A percentile compares a stretch with the other conserved stretches of the same genome.
These are phyloP conservation scores for Hansenula sp. DNA, from an alignment of 1,139 yeast species.

Conservation along the genomic window DNA sequence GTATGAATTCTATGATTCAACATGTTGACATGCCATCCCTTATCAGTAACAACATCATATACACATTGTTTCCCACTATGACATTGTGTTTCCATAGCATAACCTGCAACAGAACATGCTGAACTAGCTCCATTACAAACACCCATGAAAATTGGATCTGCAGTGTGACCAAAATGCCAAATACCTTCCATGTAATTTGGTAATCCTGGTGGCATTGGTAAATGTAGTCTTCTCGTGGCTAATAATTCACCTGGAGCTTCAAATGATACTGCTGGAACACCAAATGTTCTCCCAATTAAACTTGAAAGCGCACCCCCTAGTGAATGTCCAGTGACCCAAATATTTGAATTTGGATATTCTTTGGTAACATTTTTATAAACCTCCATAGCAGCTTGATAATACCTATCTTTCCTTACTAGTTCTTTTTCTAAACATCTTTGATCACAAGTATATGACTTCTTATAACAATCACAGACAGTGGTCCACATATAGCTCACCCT, in stretches of 20 bases:
- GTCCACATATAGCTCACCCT: constrained; percentile 89
- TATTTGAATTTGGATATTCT: constrained; percentile 65
- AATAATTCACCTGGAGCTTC: constrained; percentile 93
- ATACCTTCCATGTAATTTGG: constrained; percentile 77
- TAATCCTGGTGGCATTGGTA: constrained; percentile 91
- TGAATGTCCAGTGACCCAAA: constrained; percentile 96
- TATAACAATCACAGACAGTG: constrained; percentile 93
- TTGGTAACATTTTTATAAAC: constrained; percentile 69
- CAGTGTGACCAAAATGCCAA: constrained; percentile 96
- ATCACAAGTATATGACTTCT: constrained; percentile 82
- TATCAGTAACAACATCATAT: constrained; percentile 85
- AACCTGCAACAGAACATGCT: constrained; percentile 87
- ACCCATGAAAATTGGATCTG: constrained; percentile 97
- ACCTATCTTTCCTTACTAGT: constrained; percentile 68
- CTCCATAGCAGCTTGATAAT: constrained; percentile 77
- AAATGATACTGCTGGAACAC: constrained; percentile 83
- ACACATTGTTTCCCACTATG: constrained; percentile 88
- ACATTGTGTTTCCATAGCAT: constrained; percentile 96
- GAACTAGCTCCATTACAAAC: constrained; percentile 95
- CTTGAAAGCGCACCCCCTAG: constrained; percentile 88
- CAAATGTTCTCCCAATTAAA: constrained; percentile 82
- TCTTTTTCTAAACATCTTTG: constrained; percentile 83
- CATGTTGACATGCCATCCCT: constrained; percentile 89
- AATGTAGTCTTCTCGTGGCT: constrained; percentile 78
- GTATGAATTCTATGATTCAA: constrained; percentile 88